Base-by-base conservation (phyloP, 768 basidiomycete genomes). In the Macrolepiota dolichaula region DNA sequence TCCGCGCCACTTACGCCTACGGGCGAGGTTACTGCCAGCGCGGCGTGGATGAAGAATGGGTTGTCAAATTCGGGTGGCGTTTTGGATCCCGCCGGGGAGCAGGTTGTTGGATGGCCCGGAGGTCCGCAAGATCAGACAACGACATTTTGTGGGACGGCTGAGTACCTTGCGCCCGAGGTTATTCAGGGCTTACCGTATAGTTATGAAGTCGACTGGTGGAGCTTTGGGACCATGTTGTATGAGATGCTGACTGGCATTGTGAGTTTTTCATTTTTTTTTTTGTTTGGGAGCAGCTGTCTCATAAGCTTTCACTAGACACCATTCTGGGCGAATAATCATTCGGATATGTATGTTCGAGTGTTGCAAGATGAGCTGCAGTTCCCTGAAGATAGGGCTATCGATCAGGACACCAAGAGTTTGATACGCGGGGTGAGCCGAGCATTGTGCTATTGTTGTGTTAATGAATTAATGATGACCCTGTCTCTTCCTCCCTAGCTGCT, bases 171-270 rank as follows among this genome's bases (percentile, higher is more conserved):
- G 12, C 97, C 97, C 0, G 96, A 99, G 75, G 95, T 98, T 49
- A 94, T 98, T 66, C 91, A 94, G 68, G 92, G 95, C 1, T 73
- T 91, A 67, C 83, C 88, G 19, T 96, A 98, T 70, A 88, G 89
- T 65, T 98, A 94, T 69, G 93, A 95, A 66, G 94, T 96, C 22
- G 96, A 98, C 72, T 96, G 94, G 92, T 99, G 95, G 96, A 92
- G 90, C 65, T 91, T 96, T 68, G 96, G 96, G 37, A 98, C 96
- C 63, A 96, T 98, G 91, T 76, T 98, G 62, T 94, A 92, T 71
- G 96, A 98, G 78, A 96, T 97, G 91, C 77, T 98, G 74, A 92
- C 92, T 40, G 96, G 96, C 27, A 91, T 96, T 65, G 95, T 96
- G 73, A 79, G 90, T 86, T 47, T 57, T 35, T 68, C n/a, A 50